These are phyloP conservation scores for Drosera capensis DNA, from an alignment of 148 eudicot genomes.

Conservation along the genomic window DNA sequence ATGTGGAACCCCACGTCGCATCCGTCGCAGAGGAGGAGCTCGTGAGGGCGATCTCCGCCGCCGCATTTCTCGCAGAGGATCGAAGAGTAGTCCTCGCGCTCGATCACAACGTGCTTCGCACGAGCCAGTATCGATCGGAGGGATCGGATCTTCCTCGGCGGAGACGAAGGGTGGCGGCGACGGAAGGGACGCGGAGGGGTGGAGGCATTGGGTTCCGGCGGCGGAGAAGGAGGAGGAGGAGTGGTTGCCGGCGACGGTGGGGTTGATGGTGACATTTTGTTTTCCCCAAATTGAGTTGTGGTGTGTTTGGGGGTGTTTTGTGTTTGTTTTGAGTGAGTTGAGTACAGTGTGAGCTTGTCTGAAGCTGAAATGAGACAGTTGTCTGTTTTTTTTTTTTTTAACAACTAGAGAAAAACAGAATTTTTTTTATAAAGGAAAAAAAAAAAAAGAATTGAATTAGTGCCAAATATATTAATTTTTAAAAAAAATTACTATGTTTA, in stretches of 20 bases:
- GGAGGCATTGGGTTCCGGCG: neutral
- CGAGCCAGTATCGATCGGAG: constrained; percentile 32
- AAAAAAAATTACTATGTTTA: too few species aligned
- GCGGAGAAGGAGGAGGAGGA: neutral
- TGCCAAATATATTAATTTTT: too few species aligned
- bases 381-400: too few species aligned
- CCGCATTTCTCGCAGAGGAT: constrained; percentile 55
- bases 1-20: constrained; percentile 77
- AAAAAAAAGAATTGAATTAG: too few species aligned
- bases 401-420: too few species aligned
- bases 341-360: too few species aligned
- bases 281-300: too few species aligned
- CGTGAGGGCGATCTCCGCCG: constrained; percentile 42
- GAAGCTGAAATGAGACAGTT: too few species aligned
- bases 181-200: constrained; percentile 4
- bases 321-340: too few species aligned
- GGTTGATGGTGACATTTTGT: too few species aligned
- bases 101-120: constrained; percentile 23
- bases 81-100: constrained; percentile 22
- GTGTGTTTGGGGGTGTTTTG: too few species aligned
- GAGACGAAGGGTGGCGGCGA: constrained; percentile 9
- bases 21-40: constrained; percentile 60
- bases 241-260: neutral
- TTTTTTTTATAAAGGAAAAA: too few species aligned
- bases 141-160: constrained; percentile 21